phyloP scores from a whole-genome alignment of 2,329 filamentous ascomycete genomes.

The Aspergillus transmontanensis region DNA sequence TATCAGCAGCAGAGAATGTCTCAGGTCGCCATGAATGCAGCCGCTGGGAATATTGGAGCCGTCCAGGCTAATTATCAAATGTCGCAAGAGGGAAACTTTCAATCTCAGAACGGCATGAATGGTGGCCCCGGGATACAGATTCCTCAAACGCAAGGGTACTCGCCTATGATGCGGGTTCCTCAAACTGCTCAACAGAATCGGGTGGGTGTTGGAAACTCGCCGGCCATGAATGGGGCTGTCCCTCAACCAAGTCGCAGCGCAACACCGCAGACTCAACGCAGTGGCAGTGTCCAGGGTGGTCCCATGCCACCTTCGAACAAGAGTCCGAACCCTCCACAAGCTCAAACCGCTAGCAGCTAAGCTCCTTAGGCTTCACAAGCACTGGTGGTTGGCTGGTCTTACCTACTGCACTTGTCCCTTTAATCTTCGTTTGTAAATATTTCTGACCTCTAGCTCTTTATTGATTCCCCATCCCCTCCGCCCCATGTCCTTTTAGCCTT shows the following conservation, averaged over 20 bases:
- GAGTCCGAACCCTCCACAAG: constrained; percentile 46
- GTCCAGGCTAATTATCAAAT: constrained; percentile 45
- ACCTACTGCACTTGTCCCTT: constrained; percentile 9
- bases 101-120: constrained; percentile 37
- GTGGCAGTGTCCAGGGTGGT: constrained; percentile 46
- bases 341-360: constrained; percentile 43
- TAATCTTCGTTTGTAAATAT: constrained; percentile 37
- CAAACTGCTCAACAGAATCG: constrained; percentile 49
- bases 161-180: constrained; percentile 56
- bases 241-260: constrained; percentile 47
- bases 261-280: constrained; percentile 50
- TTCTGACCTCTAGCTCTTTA: constrained; percentile 21
- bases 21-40: constrained; percentile 56
- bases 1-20: constrained; percentile 52
- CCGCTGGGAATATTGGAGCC: constrained; percentile 49
- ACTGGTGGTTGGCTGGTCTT: not conserved
- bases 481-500: constrained; percentile 1
- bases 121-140: constrained; percentile 44
- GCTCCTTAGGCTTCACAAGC: not conserved
- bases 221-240: constrained; percentile 48
- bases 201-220: constrained; percentile 42
- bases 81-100: constrained; percentile 42
- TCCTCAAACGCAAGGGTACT: constrained; percentile 53
- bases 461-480: constrained; percentile 10
- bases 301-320: constrained; percentile 40